These are phyloP conservation scores for Funneliformis mosseae DNA, from an alignment of 192 early-diverging fungal genomes.

Conservation along the genomic window DNA sequence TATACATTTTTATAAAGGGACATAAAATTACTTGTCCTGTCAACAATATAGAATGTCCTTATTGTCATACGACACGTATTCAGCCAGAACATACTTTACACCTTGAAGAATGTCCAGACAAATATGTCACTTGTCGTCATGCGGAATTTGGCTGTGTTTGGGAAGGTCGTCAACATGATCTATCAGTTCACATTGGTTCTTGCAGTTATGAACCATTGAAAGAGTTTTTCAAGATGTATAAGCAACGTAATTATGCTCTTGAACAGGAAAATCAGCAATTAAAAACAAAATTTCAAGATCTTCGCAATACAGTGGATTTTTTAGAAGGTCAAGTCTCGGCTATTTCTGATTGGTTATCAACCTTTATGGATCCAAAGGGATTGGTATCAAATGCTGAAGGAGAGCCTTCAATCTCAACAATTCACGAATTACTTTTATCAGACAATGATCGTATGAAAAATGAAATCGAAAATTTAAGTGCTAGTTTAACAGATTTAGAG, in stretches of 20 bases:
- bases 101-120: conserved; percentile 48
- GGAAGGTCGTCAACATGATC: conserved; percentile 49
- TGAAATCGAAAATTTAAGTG: conserved; percentile 60
- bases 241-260: conserved; percentile 45
- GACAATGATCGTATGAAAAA: conserved; percentile 56
- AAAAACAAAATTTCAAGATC: conserved; percentile 38
- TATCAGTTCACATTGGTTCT: conserved; percentile 46
- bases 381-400: too few species aligned
- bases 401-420: background rate
- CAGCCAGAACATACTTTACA: conserved; percentile 49
- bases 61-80: conserved; percentile 50
- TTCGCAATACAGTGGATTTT: conserved; percentile 37
- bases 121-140: conserved; percentile 44
- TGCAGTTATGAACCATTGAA: conserved; percentile 68
- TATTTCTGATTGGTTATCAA: conserved; percentile 38
- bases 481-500: conserved; percentile 59
- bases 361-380: background rate
- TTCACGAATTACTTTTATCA: conserved; percentile 45
- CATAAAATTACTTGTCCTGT: conserved; percentile 60
- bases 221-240: conserved; percentile 51
- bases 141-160: conserved; percentile 63
- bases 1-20: conserved; percentile 38
- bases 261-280: conserved; percentile 54
- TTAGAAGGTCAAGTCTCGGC: conserved; percentile 38
- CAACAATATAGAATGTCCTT: conserved; percentile 55